Percentiles rank a stretch among this genome's conserved stretches.
Evolutionary conservation across 1,284 basidiomycete species (phyloP).

Genomic region (Hymenochaete sp.): DNA sequence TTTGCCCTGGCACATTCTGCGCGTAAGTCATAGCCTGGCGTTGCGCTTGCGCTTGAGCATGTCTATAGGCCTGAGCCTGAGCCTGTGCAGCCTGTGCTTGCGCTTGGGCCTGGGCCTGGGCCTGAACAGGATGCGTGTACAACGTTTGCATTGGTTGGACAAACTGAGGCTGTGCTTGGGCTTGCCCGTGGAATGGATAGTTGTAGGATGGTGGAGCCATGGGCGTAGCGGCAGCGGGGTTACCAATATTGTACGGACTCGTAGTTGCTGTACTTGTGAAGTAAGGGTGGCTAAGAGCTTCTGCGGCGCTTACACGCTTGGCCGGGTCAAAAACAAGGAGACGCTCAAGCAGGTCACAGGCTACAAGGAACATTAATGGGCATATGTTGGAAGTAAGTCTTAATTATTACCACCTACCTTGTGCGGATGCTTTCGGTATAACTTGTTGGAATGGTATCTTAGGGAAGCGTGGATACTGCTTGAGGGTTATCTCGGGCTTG

Average conservation of each 20-base stretch:
- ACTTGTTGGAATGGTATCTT: slow-evolving; percentile 87
- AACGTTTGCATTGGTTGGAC: slow-evolving; percentile 32
- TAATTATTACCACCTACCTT: slow-evolving; percentile 44
- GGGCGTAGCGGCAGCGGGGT: slow-evolving; percentile 40
- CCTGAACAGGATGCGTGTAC: slow-evolving; percentile 28
- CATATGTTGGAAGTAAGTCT: not conserved
- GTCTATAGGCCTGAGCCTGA: slow-evolving; percentile 31
- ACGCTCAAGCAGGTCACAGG: slow-evolving; percentile 90
- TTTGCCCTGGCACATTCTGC: slow-evolving; percentile 9
- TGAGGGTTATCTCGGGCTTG: slow-evolving; percentile 86
- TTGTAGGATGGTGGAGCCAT: slow-evolving; percentile 65
- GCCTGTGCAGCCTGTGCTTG: slow-evolving; percentile 26
- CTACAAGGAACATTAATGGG: slow-evolving; percentile 32
- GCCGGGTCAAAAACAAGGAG: slow-evolving; percentile 95
- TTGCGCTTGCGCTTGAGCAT: slow-evolving; percentile 21
- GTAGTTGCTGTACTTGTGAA: slow-evolving; percentile 57
- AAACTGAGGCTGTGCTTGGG: slow-evolving; percentile 32
- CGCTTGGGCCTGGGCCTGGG: slow-evolving; percentile 31
- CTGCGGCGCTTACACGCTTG: slow-evolving; percentile 85
- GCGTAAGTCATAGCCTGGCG: slow-evolving; percentile 16
- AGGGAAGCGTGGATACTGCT: slow-evolving; percentile 85
- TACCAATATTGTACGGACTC: slow-evolving; percentile 30
- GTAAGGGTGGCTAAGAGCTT: slow-evolving; percentile 90
- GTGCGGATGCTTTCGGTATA: slow-evolving; percentile 85
- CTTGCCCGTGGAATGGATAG: slow-evolving; percentile 47